Evolutionary conservation across 345 rosid species (phyloP).

Genomic region (Draba incana): DNA sequence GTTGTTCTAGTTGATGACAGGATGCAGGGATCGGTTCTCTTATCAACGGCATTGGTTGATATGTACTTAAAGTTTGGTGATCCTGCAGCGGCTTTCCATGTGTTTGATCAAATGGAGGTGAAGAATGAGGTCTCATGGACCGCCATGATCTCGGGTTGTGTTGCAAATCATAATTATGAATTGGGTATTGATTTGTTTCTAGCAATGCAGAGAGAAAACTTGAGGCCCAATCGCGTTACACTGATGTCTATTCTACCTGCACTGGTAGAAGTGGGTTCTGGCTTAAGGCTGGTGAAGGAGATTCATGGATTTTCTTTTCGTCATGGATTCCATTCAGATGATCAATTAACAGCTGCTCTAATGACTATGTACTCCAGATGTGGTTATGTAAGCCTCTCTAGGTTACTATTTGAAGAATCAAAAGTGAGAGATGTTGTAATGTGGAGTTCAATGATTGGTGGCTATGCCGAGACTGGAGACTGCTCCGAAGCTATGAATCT

Average conservation of each 20-base stretch:
- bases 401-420: slow-evolving; percentile 47
- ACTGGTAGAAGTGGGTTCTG: slow-evolving; percentile 39
- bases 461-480: slow-evolving; percentile 47
- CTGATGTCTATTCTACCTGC: slow-evolving; percentile 48
- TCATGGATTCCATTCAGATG: slow-evolving; percentile 43
- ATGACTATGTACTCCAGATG: slow-evolving; percentile 49
- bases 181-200: slow-evolving; percentile 48
- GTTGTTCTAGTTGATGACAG: slow-evolving; percentile 48
- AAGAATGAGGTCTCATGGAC: slow-evolving; percentile 65
- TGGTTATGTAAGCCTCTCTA: slow-evolving; percentile 38
- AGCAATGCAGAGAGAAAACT: slow-evolving; percentile 51
- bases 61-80: slow-evolving; percentile 53
- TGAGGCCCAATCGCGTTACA: slow-evolving; percentile 55
- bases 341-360: slow-evolving; percentile 47
- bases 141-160: slow-evolving; percentile 56
- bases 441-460: slow-evolving; percentile 58
- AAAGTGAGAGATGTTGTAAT: slow-evolving; percentile 55
- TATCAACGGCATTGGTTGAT: slow-evolving; percentile 55
- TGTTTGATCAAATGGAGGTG: slow-evolving; percentile 47
- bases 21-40: slow-evolving; percentile 42
- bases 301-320: slow-evolving; percentile 61
- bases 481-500: slow-evolving; percentile 47
- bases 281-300: slow-evolving; percentile 45
- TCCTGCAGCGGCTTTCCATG: slow-evolving; percentile 36
- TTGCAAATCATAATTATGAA: slow-evolving; percentile 39